These are phyloP conservation scores for Populus nigra DNA, from an alignment of 345 rosid species.

Conservation along the genomic window DNA sequence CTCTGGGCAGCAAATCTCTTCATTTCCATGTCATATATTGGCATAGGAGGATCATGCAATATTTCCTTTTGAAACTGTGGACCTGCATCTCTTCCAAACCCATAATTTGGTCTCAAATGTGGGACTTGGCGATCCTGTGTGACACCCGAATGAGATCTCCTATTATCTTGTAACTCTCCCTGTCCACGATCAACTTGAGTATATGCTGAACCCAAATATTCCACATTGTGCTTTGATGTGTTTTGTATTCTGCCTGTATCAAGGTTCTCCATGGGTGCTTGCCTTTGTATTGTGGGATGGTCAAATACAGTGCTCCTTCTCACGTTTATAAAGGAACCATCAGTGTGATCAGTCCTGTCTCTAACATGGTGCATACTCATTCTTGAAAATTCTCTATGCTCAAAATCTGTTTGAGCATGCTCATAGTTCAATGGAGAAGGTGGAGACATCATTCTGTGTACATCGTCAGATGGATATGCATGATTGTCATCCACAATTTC, in stretches of 20 bases:
- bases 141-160: slow-evolving; percentile 25
- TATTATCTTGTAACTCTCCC: slow-evolving; percentile 30
- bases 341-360: slow-evolving; percentile 31
- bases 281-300: slow-evolving; percentile 30
- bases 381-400: slow-evolving; percentile 35
- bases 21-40: slow-evolving; percentile 29
- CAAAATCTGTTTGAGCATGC: slow-evolving; percentile 29
- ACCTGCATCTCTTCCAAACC: slow-evolving; percentile 40
- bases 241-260: slow-evolving; percentile 34
- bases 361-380: slow-evolving; percentile 28
- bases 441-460: slow-evolving; percentile 28
- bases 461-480: slow-evolving; percentile 33
- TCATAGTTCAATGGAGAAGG: slow-evolving; percentile 34
- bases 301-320: slow-evolving; percentile 34
- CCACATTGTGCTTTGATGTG: slow-evolving; percentile 31
- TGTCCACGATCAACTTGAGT: slow-evolving; percentile 29
- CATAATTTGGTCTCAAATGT: slow-evolving; percentile 38
- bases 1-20: slow-evolving; percentile 30
- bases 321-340: slow-evolving; percentile 31
- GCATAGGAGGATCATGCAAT: slow-evolving; percentile 24
- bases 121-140: slow-evolving; percentile 27
- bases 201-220: slow-evolving; percentile 32
- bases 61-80: slow-evolving; percentile 35
- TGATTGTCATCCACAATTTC: slow-evolving; percentile 26
- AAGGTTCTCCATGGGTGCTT: slow-evolving; percentile 22